phyloP scores from a whole-genome alignment of 2,329 filamentous ascomycete genomes.

The Talaromyces sp. region DNA sequence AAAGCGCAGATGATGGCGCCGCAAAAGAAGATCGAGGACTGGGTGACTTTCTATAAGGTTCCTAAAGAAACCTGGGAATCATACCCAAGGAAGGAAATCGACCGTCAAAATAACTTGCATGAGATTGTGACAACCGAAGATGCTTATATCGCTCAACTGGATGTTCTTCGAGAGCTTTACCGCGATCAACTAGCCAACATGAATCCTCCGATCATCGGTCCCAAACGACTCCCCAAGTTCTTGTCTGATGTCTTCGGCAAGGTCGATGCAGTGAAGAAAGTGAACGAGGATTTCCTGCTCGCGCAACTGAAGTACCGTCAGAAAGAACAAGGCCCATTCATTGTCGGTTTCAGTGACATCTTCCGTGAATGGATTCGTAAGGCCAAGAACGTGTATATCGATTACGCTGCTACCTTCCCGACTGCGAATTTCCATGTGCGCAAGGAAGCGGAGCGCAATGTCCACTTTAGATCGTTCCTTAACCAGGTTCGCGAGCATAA shows the following conservation, averaged over 20 bases:
- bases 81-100: slow-evolving; percentile 81
- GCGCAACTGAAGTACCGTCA: slow-evolving; percentile 96
- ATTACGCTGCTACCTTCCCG: slow-evolving; percentile 87
- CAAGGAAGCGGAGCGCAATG: slow-evolving; percentile 80
- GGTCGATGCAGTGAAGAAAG: slow-evolving; percentile 81
- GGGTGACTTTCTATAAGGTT: slow-evolving; percentile 85
- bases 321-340: slow-evolving; percentile 93
- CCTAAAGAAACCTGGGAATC: slow-evolving; percentile 74
- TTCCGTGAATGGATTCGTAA: slow-evolving; percentile 99
- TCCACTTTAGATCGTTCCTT: slow-evolving; percentile 83
- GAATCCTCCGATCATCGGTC: slow-evolving; percentile 78
- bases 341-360: slow-evolving; percentile 91
- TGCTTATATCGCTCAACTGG: slow-evolving; percentile 83
- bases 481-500: slow-evolving; percentile 78
- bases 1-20: slow-evolving; percentile 72
- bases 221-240: slow-evolving; percentile 78
- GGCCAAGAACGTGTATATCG: slow-evolving; percentile 83
- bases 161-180: slow-evolving; percentile 83
- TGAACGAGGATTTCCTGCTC: slow-evolving; percentile 89
- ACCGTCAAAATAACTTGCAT: slow-evolving; percentile 90
- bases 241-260: slow-evolving; percentile 86
- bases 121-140: slow-evolving; percentile 95
- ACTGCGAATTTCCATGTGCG: slow-evolving; percentile 80
- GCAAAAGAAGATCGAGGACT: slow-evolving; percentile 73
- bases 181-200: slow-evolving; percentile 74